Evolutionary conservation across 495 filamentous ascomycete species (phyloP).

Genomic region (Aspergillus panamensis): DNA sequence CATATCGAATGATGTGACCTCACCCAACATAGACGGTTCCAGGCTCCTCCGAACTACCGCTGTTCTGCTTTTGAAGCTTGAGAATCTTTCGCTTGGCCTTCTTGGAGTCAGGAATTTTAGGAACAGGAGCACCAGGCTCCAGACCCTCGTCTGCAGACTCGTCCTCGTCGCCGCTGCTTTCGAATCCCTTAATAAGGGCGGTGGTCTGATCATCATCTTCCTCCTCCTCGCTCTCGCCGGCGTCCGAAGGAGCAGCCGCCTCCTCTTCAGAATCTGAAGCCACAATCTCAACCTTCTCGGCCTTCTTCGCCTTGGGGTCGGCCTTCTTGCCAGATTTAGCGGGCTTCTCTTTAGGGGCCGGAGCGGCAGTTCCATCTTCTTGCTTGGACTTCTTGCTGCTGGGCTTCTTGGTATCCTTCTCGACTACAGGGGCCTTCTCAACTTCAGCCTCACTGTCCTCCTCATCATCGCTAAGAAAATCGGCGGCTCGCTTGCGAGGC

Average conservation of each 20-base stretch:
- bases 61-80: constrained; percentile 44
- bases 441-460: constrained; percentile 30
- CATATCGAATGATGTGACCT: constrained; percentile 15
- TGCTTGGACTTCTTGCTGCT: constrained; percentile 43
- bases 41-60: constrained; percentile 48
- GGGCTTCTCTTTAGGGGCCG: constrained; percentile 35
- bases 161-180: constrained; percentile 69
- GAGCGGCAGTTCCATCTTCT: constrained; percentile 28
- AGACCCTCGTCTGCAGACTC: constrained; percentile 51
- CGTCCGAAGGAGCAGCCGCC: constrained; percentile 25
- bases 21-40: constrained; percentile 83
- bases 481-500: constrained; percentile 54
- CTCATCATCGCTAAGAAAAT: constrained; percentile 48
- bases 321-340: constrained; percentile 26
- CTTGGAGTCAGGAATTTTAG: constrained; percentile 58
- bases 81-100: constrained; percentile 57
- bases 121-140: constrained; percentile 55
- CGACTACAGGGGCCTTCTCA: constrained; percentile 23
- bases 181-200: constrained; percentile 71
- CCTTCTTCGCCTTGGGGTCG: constrained; percentile 28
- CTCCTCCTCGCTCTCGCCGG: constrained; percentile 39
- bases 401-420: constrained; percentile 27
- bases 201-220: constrained; percentile 64
- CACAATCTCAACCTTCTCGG: constrained; percentile 31
- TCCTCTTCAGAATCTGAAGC: constrained; percentile 33